Conservation (phyloP, 495 filamentous ascomycete genomes). For the Penicillium salamii region DNA sequence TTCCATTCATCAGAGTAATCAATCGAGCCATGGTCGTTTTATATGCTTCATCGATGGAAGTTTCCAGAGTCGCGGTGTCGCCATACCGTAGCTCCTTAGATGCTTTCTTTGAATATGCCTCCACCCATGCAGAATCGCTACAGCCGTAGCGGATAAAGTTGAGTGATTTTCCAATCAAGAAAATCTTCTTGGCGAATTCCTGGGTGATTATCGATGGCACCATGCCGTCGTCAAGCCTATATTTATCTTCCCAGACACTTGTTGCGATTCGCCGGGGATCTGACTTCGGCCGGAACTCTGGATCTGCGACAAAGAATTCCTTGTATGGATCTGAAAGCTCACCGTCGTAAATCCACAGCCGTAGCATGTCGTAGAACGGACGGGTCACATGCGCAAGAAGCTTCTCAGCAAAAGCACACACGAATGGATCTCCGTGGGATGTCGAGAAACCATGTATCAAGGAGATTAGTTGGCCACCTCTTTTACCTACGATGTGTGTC, state of each 20-base stretch:
- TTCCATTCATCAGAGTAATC: conserved; percentile 88
- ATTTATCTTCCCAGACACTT: conserved; percentile 98
- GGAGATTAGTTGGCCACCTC: conserved; percentile 90
- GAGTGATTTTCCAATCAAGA: conserved; percentile 93
- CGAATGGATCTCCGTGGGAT: conserved; percentile 92
- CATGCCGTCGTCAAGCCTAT: conserved; percentile 80
- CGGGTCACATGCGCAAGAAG: conserved; percentile 87
- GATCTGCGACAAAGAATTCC: conserved; percentile 93
- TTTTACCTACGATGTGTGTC: conserved; percentile 54
- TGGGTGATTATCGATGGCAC: conserved; percentile 87
- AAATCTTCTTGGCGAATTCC: conserved; percentile 92
- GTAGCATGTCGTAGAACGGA: conserved; percentile 95
- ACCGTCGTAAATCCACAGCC: conserved; percentile 97
- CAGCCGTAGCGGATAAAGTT: conserved; percentile 98
- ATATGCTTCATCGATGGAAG: conserved; percentile 94
- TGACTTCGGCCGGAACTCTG: conserved; percentile 45
- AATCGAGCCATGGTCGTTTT: conserved; percentile 95
- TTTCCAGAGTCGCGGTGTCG: conserved; percentile 86
- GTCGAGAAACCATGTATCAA: conserved; percentile 90
- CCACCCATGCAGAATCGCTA: conserved; percentile 91
- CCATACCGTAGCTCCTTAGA: conserved; percentile 93
- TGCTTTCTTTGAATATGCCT: conserved; percentile 88
- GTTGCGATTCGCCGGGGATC: conserved; percentile 67
- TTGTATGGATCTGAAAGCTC: conserved; percentile 93
- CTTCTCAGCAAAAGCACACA: conserved; percentile 90